Evolutionary conservation across 768 basidiomycete species (phyloP).

Genomic region (Amanita subjunquillea): DNA sequence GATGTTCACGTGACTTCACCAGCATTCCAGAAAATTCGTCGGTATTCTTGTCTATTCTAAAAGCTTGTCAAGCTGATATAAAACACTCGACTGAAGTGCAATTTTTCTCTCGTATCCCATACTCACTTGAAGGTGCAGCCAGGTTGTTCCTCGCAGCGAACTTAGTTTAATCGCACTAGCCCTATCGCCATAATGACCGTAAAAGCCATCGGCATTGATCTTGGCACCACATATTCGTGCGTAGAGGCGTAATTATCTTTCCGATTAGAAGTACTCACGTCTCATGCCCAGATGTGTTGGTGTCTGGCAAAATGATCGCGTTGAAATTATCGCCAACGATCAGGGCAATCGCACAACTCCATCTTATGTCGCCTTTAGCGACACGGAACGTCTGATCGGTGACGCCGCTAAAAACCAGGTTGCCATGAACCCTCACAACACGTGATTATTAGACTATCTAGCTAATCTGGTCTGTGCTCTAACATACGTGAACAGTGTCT

Average conservation of each 20-base stretch:
- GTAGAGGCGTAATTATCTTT: slow-evolving; percentile 16
- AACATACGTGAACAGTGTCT: slow-evolving; percentile 47
- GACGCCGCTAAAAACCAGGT: slow-evolving; percentile 99
- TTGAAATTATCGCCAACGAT: slow-evolving; percentile 96
- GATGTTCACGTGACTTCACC: slow-evolving; percentile 22
- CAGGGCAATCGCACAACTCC: slow-evolving; percentile 94
- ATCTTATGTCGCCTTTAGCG: slow-evolving; percentile 93
- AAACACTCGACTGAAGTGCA: slow-evolving; percentile 13
- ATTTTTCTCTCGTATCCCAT: slow-evolving; percentile 12
- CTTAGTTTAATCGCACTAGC: background rate
- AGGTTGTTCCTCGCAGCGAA: slow-evolving; percentile 6
- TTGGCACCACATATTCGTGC: slow-evolving; percentile 89
- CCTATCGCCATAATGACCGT: slow-evolving; percentile 32
- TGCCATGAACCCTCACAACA: slow-evolving; percentile 97
- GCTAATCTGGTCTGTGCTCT: background rate
- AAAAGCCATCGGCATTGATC: slow-evolving; percentile 87
- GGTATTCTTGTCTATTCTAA: slow-evolving; percentile 31
- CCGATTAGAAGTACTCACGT: slow-evolving; percentile 6
- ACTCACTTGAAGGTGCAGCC: slow-evolving; percentile 5
- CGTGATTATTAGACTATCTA: slow-evolving; percentile 28
- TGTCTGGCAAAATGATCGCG: slow-evolving; percentile 99
- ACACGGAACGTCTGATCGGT: slow-evolving; percentile 93
- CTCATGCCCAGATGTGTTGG: slow-evolving; percentile 74
- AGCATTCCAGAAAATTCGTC: slow-evolving; percentile 38
- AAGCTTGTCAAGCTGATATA: slow-evolving; percentile 19